phyloP scores from a whole-genome alignment of 148 eudicot genomes.

The Amaranthus hypochondriacus region DNA sequence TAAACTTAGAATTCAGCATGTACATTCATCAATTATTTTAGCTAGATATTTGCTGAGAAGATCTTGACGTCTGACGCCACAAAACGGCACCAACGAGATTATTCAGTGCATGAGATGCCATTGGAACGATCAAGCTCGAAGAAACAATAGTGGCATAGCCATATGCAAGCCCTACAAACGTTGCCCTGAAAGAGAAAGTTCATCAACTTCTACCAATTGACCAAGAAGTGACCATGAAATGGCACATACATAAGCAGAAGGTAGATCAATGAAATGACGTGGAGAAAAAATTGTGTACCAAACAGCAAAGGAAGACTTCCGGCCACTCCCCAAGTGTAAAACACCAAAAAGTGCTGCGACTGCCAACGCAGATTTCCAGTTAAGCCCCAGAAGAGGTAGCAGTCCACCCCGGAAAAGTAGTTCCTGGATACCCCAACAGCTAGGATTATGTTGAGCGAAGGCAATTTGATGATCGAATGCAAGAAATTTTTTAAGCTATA shows the following conservation, averaged over 20 bases:
- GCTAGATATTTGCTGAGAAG: conserved; percentile 27
- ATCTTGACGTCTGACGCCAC: conserved; percentile 66
- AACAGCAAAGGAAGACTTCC: conserved; percentile 72
- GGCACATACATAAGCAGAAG: background rate
- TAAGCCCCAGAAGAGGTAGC: conserved; percentile 68
- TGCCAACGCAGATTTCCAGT: conserved; percentile 53
- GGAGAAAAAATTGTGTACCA: conserved; percentile 35
- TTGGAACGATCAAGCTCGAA: conserved; percentile 75
- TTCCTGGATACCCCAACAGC: conserved; percentile 44
- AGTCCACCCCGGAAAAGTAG: conserved; percentile 86
- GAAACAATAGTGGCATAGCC: conserved; percentile 68
- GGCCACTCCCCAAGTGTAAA: conserved; percentile 81
- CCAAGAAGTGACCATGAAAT: background rate
- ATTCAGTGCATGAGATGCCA: conserved; percentile 83
- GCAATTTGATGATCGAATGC: background rate
- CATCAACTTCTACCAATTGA: conserved; percentile 3
- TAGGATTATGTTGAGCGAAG: background rate
- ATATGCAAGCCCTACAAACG: conserved; percentile 74
- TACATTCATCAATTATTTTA: conserved; percentile 2
- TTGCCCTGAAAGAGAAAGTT: conserved; percentile 51
- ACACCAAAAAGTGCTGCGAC: conserved; percentile 73
- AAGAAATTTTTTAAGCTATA: background rate
- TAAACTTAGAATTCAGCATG: background rate
- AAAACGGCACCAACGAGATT: conserved; percentile 72
- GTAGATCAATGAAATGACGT: background rate